Base-by-base conservation (phyloP, 1,284 basidiomycete species). In the Rhodotorula sp. region DNA sequence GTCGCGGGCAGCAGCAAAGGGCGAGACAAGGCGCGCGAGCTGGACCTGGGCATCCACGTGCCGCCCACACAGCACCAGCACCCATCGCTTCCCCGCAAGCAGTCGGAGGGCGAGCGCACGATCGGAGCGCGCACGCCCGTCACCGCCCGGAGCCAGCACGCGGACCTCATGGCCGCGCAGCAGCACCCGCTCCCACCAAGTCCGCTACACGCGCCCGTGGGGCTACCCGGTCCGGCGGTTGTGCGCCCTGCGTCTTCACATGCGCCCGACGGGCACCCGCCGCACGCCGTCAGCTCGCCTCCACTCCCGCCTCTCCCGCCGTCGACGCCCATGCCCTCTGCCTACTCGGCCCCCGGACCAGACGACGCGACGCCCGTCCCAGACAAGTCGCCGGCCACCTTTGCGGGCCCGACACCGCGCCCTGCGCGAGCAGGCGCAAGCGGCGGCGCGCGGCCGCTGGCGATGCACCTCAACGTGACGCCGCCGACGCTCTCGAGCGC, bases 1-100 rank as follows among this genome's bases (percentile, higher is more conserved):
- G 48, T 52, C 9, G 25, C 53, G 17, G 27, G 27, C 27, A 54
- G 27, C 27, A 16, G 17, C 7, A 62, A 56, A 53, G 66, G 55
- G 5, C 58, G 58, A 42, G 66, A 62, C 25, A 67, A 62, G 61
- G 66, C 66, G 54, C 54, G 66, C 41, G 61, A 56, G 54, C 61
- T 67, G 8, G 66, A 67, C 21, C 55, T 67, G 19, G 60, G 66
- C 3, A 67, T 67, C 25, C n/a, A 46, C 4, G 25, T 67, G 9
- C 66, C 66, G 7, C 25, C 53, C 27, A 16, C 34, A 5, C 34
- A 34, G 34, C 34, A 34, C 34, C 34, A 34, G 34, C 34, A 34
- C 34, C 34, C 34, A 34, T 34, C 34, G 3, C 34, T 34, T 34
- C 34, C 34, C 34, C 34, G 56, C 41, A 50, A 41, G 13, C 56